phyloP scores from a whole-genome alignment of 257 asterid species.

The Gentiana macrophylla region DNA sequence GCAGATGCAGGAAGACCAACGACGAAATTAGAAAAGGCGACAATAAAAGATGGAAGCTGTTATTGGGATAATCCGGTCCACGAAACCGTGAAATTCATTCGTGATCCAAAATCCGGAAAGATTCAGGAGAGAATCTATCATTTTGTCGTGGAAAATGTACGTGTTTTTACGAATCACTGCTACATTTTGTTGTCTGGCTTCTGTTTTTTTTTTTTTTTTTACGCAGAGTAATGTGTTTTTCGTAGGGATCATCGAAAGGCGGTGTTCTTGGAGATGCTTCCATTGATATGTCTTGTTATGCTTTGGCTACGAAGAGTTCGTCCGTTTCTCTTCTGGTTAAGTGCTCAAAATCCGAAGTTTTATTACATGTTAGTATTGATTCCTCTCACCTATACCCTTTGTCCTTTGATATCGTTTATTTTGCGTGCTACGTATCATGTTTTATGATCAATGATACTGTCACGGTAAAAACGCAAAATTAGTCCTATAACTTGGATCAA shows the following conservation, averaged over 20 bases:
- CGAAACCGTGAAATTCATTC: constrained; percentile 68
- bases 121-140: constrained; percentile 73
- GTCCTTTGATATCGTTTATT: too few species aligned
- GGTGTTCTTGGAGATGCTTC: constrained; percentile 84
- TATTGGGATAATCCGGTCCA: constrained; percentile 75
- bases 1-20: constrained; percentile 80
- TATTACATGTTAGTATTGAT: constrained; percentile 45
- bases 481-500: too few species aligned
- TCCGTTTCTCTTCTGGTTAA: constrained; percentile 76
- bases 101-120: constrained; percentile 77
- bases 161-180: constrained; percentile 10
- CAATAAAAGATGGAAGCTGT: constrained; percentile 70
- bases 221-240: not conserved
- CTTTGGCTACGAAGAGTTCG: constrained; percentile 56
- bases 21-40: constrained; percentile 59
- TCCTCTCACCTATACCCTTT: too few species aligned
- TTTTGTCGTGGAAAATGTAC: constrained; percentile 77
- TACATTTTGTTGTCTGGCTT: too few species aligned
- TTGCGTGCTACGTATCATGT: too few species aligned
- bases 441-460: too few species aligned
- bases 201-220: too few species aligned
- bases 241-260: constrained; percentile 50
- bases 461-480: too few species aligned
- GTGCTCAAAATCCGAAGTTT: constrained; percentile 59
- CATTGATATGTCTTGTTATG: constrained; percentile 71